A percentile compares a stretch with the other conserved stretches of the same genome.
Evolutionary conservation across 1,284 basidiomycete genomes (phyloP).

Genomic region (Microbotryomycetes sp.): DNA sequence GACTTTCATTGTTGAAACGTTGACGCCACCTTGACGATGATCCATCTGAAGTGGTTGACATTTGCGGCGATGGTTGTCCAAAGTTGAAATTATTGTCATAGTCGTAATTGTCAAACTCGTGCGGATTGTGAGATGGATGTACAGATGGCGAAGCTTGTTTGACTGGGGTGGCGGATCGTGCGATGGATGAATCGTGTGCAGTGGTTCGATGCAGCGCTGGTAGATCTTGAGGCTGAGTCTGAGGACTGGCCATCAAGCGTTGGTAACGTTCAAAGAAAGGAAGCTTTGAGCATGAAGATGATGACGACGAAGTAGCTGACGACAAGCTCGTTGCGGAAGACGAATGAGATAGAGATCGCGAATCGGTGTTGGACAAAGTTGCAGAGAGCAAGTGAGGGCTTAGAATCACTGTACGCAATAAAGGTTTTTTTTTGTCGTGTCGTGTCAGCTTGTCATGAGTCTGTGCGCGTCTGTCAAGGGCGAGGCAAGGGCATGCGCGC

Average conservation of each 20-base stretch:
- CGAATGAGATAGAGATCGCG: too few relatives aligned
- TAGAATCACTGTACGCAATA: too few relatives aligned
- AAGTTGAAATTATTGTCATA: not conserved
- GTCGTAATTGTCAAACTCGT: not conserved
- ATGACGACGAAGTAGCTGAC: not conserved
- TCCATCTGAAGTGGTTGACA: not conserved
- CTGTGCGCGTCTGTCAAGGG: not conserved
- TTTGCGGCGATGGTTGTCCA: not conserved
- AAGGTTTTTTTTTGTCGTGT: too few relatives aligned
- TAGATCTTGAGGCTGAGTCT: too few relatives aligned
- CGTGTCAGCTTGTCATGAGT: too few relatives aligned
- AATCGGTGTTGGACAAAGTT: not conserved
- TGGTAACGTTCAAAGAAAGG: conserved; percentile 33
- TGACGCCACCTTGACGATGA: not conserved
- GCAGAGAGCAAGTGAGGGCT: not conserved
- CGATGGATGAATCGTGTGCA: too few relatives aligned
- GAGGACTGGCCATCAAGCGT: conserved; percentile 7
- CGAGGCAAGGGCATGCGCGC: not conserved
- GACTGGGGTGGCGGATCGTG: too few relatives aligned
- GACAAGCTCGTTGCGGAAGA: too few relatives aligned
- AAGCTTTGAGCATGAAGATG: conserved; percentile 6
- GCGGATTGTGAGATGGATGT: not conserved
- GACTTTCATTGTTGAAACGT: not conserved
- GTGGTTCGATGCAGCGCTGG: too few relatives aligned
- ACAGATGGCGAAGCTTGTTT: too few relatives aligned